Evolutionary conservation across 1,284 basidiomycete genomes (phyloP), one percentile per base, ranked within the genome.

Genomic region (Lignosus rhinocerotis): DNA sequence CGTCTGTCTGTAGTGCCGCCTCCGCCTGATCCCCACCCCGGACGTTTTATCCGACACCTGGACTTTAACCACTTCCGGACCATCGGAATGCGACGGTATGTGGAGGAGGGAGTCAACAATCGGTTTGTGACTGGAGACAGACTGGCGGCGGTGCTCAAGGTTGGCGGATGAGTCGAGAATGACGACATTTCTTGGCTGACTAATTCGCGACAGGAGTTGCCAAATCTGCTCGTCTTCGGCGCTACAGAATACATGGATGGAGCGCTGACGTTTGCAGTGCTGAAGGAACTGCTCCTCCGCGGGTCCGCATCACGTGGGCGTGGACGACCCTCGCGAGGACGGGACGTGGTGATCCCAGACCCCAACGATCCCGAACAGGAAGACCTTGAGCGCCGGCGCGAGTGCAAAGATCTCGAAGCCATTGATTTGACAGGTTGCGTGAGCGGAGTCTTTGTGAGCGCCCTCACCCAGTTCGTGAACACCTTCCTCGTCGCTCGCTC

Each of bases 221-320:
- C 92, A 0, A 93, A 92, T 66, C 77, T 96, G 25, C 80, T 80
- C 12, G 81, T 87, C 2, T 92, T 96, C 64, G 93, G 93, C 32
- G 93, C 93, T n/a, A 96, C 94, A 0, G 94, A 96, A 72, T 97
- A 96, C 70, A 96, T 97, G 90, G 94, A 97, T 66, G 92, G 93
- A 1, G 88, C 94, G 0, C 78, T 97, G 46, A 90, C 88, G 8
- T 77, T 90, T 25, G 78, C 86, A 0, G 93, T 97, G 2, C 75
- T 97, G 21, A 90, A 88, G 58, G 94, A 96, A 68, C 77, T 97
- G 8, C 87, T 97, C 68, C 83, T 96, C 62, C 87, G 94, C 32
- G 94, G 94, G 7, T 75, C 78, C 8, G 80, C 83, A 9, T 86
- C 87, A 33, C 82, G 85, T 43, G 86, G 84, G 1, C 80, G 89